A percentile compares a stretch with the other conserved stretches of the same genome.
phyloP scores from a whole-genome alignment of 2,329 filamentous ascomycete genomes.

The Ophiostoma ulmi region DNA sequence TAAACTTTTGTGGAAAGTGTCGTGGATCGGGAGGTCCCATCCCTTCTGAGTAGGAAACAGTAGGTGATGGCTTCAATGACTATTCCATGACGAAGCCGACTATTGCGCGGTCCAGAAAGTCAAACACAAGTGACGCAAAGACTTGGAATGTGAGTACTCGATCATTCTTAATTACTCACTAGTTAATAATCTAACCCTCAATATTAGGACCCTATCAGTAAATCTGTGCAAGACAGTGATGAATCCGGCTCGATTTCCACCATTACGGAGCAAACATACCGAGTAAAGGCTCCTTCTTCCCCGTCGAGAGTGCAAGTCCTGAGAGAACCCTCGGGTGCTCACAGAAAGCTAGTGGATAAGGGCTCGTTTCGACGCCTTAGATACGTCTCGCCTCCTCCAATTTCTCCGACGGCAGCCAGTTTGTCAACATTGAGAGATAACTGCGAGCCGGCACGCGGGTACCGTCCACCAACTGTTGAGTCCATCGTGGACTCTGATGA shows the following conservation, averaged over 20 bases:
- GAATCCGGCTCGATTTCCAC: background rate
- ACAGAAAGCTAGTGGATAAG: background rate
- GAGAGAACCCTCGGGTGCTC: background rate
- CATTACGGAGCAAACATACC: background rate
- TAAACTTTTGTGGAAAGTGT: conserved; percentile 37
- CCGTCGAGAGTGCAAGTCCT: background rate
- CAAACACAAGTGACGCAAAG: background rate
- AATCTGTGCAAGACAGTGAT: background rate
- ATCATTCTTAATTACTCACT: background rate
- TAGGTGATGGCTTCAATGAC: background rate
- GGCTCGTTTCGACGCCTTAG: background rate
- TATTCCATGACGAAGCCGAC: background rate
- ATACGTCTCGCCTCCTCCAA: background rate
- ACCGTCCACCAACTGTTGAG: conserved; percentile 25
- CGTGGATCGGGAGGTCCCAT: conserved; percentile 20
- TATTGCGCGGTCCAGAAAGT: background rate
- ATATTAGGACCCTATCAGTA: background rate
- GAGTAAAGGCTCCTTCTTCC: background rate
- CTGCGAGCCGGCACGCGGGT: background rate
- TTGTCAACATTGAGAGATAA: background rate
- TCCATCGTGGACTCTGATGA: conserved; percentile 23
- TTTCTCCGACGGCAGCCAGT: background rate
- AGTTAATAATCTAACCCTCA: background rate
- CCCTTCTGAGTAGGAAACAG: background rate
- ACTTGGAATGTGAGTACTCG: background rate